Conservation (phyloP, 805 yeast species). For the Spathaspora arborariae region DNA sequence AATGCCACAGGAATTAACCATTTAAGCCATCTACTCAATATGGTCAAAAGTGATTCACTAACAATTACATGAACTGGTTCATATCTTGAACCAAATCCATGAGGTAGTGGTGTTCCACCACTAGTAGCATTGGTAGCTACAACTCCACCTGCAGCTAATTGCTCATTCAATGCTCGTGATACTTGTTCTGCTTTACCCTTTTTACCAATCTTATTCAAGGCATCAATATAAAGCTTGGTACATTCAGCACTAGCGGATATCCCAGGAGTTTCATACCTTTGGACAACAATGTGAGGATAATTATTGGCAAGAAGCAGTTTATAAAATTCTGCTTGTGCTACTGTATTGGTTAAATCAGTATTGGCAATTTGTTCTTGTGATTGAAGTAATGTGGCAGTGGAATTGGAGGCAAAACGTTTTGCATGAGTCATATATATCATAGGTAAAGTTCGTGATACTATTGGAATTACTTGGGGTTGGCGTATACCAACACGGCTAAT, state of each 20-base stretch:
- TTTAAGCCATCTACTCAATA: constrained; percentile 81
- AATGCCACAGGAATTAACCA: constrained; percentile 83
- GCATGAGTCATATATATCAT: neutral
- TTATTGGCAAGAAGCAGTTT: constrained; percentile 66
- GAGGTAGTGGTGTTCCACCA: constrained; percentile 16
- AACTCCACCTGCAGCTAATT: constrained; percentile 1
- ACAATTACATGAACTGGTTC: constrained; percentile 95
- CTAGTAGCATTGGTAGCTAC: constrained; percentile 3
- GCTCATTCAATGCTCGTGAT: constrained; percentile 27
- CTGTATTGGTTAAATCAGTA: constrained; percentile 61
- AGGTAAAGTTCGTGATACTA: neutral
- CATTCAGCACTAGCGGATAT: constrained; percentile 81
- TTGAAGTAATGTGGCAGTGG: constrained; percentile 28
- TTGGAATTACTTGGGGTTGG: neutral
- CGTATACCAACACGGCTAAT: neutral
- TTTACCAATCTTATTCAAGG: constrained; percentile 74
- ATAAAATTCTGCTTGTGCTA: constrained; percentile 80
- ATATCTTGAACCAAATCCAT: constrained; percentile 55
- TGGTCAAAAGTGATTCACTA: constrained; percentile 75
- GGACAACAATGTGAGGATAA: constrained; percentile 95
- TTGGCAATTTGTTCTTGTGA: constrained; percentile 84
- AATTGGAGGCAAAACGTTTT: constrained; percentile 2
- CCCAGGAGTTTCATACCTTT: constrained; percentile 92
- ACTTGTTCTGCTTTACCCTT: constrained; percentile 71
- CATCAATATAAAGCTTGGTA: constrained; percentile 73